Percentiles rank a stretch among this genome's conserved stretches.
These are phyloP conservation scores for Stachybotrys chartarum DNA, from an alignment of 2,329 filamentous ascomycete species.

Conservation along the genomic window DNA sequence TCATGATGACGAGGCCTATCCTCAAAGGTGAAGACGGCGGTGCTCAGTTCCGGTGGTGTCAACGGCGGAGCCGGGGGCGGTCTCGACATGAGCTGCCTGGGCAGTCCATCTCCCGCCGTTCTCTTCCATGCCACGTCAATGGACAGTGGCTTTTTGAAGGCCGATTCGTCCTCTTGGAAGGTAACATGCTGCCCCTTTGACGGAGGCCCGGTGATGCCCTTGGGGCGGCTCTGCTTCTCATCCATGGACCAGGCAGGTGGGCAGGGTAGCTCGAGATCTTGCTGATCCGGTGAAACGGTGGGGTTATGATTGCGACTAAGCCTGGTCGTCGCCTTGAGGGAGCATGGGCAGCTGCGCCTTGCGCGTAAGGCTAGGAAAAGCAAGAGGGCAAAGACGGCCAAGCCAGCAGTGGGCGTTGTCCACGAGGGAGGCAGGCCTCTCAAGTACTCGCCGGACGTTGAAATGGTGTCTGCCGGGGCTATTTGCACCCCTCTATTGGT, in stretches of 20 bases:
- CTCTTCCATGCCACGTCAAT: slow-evolving; percentile 18
- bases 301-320: slow-evolving; percentile 8
- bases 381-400: slow-evolving; percentile 26
- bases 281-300: slow-evolving; percentile 1
- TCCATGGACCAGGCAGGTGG: slow-evolving; percentile 14
- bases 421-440: slow-evolving; percentile 20
- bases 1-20: slow-evolving; percentile 22
- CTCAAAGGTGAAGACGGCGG: slow-evolving; percentile 34
- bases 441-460: slow-evolving; percentile 20
- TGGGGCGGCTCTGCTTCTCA: slow-evolving; percentile 12
- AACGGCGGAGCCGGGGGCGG: slow-evolving; percentile 40
- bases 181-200: slow-evolving; percentile 1
- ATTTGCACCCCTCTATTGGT: slow-evolving; percentile 22
- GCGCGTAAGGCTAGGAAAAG: slow-evolving; percentile 24
- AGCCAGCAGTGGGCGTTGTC: slow-evolving; percentile 17
- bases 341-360: slow-evolving; percentile 16
- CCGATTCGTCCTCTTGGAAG: slow-evolving; percentile 6
- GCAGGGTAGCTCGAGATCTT: not conserved
- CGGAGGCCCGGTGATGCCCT: not conserved
- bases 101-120: slow-evolving; percentile 14
- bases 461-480: slow-evolving; percentile 18
- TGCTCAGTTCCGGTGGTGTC: slow-evolving; percentile 38
- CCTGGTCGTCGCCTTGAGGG: slow-evolving; percentile 12
- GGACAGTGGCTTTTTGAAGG: slow-evolving; percentile 10
- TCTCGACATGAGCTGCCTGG: slow-evolving; percentile 25